Evolutionary conservation across 306 rosid species (phyloP).

Genomic region (Castanospermum australe): DNA sequence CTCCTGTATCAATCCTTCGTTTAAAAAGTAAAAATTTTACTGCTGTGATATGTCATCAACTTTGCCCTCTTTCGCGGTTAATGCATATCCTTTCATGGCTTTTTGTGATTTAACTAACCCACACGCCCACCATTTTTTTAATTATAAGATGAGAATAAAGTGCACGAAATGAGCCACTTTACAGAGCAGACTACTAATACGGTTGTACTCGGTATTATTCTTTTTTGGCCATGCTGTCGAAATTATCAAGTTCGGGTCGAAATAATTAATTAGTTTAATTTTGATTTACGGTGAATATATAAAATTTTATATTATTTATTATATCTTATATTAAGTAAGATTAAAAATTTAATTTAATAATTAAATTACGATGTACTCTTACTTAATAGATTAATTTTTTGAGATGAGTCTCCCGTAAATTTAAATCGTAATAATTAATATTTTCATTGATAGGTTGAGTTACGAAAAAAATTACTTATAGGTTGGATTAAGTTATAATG

Average conservation of each 20-base stretch:
- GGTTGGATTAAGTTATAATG: too few species aligned
- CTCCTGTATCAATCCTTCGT: not conserved
- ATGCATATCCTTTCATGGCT: not conserved
- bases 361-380: too few species aligned
- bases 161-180: not conserved
- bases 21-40: not conserved
- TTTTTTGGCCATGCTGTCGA: not conserved
- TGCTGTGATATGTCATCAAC: not conserved
- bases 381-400: too few species aligned
- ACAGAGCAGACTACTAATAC: not conserved
- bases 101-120: not conserved
- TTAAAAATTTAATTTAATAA: too few species aligned
- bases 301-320: too few species aligned
- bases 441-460: too few species aligned
- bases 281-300: too few species aligned
- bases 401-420: too few species aligned
- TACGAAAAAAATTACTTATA: too few species aligned
- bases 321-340: too few species aligned
- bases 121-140: not conserved
- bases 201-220: not conserved
- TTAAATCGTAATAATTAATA: too few species aligned
- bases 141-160: slow-evolving; percentile 17
- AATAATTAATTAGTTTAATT: not conserved
- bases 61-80: not conserved
- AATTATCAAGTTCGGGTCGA: not conserved